phyloP scores from a whole-genome alignment of 2,329 filamentous ascomycete genomes.

The Fusarium incarnatum region DNA sequence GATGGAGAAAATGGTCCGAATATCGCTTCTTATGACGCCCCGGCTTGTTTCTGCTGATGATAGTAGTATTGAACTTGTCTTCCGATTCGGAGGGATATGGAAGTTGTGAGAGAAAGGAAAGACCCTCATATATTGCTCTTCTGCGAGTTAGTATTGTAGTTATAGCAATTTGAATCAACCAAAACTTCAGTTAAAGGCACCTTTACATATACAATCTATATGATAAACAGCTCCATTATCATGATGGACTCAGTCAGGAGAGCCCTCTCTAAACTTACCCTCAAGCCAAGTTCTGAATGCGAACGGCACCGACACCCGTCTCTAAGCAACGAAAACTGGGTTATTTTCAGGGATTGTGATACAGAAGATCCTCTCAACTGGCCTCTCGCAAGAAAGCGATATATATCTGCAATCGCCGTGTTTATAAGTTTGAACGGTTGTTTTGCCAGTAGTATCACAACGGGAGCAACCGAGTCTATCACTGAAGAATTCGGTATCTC shows the following conservation, averaged over 20 bases:
- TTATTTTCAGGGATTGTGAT: not conserved
- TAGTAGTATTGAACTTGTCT: too few relatives aligned
- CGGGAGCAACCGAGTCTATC: not conserved
- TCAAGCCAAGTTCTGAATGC: not conserved
- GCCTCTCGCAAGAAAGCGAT: not conserved
- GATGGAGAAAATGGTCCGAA: not conserved
- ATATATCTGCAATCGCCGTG: not conserved
- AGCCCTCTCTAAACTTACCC: not conserved
- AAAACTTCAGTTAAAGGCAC: too few relatives aligned
- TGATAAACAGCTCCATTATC: too few relatives aligned
- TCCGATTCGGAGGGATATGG: not conserved
- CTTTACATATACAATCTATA: too few relatives aligned
- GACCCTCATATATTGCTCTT: not conserved
- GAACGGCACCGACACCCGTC: not conserved
- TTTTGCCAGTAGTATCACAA: not conserved
- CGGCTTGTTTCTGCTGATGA: not conserved
- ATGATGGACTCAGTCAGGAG: not conserved
- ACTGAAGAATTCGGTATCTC: not conserved
- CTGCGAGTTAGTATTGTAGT: too few relatives aligned
- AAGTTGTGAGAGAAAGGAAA: not conserved
- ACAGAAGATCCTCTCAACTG: not conserved
- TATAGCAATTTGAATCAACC: accelerated
- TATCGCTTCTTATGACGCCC: not conserved
- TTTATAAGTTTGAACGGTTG: not conserved
- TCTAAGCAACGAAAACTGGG: not conserved